Evolutionary conservation across 2,329 filamentous ascomycete species (phyloP).

Genomic region (Paramyrothecium roridum): DNA sequence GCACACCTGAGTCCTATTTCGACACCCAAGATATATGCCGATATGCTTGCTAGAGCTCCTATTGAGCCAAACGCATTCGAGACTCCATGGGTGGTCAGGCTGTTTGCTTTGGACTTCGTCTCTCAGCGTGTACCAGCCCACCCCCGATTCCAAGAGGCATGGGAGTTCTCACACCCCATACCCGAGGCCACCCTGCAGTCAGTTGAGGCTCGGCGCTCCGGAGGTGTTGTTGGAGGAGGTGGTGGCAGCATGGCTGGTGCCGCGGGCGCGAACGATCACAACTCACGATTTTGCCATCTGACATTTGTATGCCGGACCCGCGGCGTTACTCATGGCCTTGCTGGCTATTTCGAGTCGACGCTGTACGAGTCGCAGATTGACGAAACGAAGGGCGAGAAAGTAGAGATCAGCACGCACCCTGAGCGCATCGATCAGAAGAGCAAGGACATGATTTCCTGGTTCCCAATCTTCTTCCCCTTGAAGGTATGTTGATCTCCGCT

Average conservation of each 20-base stretch:
- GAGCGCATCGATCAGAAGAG: constrained; percentile 90
- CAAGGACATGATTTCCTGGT: constrained; percentile 98
- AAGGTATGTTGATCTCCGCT: constrained; percentile 58
- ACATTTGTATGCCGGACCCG: constrained; percentile 75
- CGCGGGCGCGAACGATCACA: constrained; percentile 86
- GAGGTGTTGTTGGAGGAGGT: constrained; percentile 64
- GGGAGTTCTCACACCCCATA: constrained; percentile 80
- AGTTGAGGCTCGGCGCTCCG: constrained; percentile 54
- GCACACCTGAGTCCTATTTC: constrained; percentile 91
- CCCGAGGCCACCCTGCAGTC: constrained; percentile 53
- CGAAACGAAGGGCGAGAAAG: constrained; percentile 41
- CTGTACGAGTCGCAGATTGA: constrained; percentile 63
- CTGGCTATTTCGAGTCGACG: constrained; percentile 95
- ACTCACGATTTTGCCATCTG: constrained; percentile 74
- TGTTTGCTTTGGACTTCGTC: constrained; percentile 86
- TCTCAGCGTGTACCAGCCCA: constrained; percentile 59
- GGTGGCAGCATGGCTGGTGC: constrained; percentile 72
- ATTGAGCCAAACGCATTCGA: constrained; percentile 74
- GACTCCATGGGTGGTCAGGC: constrained; percentile 90
- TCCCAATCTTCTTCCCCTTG: constrained; percentile 95
- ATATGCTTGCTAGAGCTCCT: constrained; percentile 63
- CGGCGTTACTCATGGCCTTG: constrained; percentile 86
- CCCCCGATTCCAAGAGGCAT: constrained; percentile 68
- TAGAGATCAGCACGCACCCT: constrained; percentile 90
- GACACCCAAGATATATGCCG: constrained; percentile 79